phyloP scores from a whole-genome alignment of 2,329 filamentous ascomycete genomes.

The Exophiala aquamarina region DNA sequence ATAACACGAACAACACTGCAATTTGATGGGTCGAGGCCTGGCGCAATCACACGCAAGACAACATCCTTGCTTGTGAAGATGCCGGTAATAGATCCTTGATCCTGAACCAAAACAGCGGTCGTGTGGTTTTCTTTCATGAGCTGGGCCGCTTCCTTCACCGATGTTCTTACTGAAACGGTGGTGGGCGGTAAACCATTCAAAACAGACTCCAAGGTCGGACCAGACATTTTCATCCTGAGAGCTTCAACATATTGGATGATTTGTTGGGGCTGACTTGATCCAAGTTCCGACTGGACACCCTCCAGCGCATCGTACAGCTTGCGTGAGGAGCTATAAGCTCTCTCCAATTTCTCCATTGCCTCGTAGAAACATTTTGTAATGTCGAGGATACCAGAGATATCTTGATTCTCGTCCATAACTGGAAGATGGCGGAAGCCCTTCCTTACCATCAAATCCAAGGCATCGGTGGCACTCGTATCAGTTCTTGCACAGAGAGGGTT shows the following conservation, averaged over 20 bases:
- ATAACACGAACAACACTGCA: constrained; percentile 98
- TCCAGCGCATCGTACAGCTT: constrained; percentile 97
- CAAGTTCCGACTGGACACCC: constrained; percentile 94
- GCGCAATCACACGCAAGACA: constrained; percentile 94
- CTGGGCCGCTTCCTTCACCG: constrained; percentile 90
- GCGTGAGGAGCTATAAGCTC: constrained; percentile 95
- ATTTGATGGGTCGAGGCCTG: constrained; percentile 86
- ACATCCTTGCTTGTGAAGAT: constrained; percentile 99
- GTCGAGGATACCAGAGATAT: constrained; percentile 95
- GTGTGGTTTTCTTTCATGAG: constrained; percentile 99
- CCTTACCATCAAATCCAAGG: constrained; percentile 94
- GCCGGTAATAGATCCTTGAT: constrained; percentile 94
- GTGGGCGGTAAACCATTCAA: constrained; percentile 88
- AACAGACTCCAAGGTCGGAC: constrained; percentile 91
- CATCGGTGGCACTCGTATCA: constrained; percentile 96
- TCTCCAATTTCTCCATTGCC: constrained; percentile 98
- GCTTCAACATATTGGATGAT: constrained; percentile 99
- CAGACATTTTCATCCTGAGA: constrained; percentile 93
- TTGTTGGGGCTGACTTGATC: constrained; percentile 93
- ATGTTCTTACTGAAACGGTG: constrained; percentile 92
- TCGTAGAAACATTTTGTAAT: constrained; percentile 99
- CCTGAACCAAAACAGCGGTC: constrained; percentile 91
- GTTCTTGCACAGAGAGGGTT: constrained; percentile 96
- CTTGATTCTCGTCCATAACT: constrained; percentile 99
- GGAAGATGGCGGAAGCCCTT: constrained; percentile 97